These are phyloP conservation scores for Trichomonas vaginalis DNA, from an alignment of 208 protist species.

Conservation along the genomic window DNA sequence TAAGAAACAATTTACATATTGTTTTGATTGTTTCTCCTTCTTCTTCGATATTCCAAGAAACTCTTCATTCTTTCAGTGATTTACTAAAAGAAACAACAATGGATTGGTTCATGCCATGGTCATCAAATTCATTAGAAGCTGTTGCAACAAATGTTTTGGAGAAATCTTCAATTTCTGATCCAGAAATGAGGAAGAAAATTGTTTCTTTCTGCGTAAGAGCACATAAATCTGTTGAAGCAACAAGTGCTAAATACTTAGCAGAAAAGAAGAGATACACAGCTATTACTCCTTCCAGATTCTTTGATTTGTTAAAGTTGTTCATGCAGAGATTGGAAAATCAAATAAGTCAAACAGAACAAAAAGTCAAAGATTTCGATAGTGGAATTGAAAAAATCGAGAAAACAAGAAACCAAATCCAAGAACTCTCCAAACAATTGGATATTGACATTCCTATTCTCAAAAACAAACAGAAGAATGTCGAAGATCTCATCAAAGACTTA, in stretches of 20 bases:
- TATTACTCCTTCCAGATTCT: slow-evolving; percentile 91
- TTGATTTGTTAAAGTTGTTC: slow-evolving; percentile 92
- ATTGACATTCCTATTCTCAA: not conserved
- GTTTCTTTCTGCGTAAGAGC: slow-evolving; percentile 32
- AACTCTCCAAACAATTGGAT: not conserved
- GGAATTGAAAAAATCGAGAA: not conserved
- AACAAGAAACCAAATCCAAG: not conserved
- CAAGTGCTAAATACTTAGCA: slow-evolving; percentile 65
- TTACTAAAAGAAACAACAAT: slow-evolving; percentile 89
- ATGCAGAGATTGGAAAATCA: slow-evolving; percentile 72
- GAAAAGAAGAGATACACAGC: slow-evolving; percentile 82
- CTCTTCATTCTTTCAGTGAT: slow-evolving; percentile 82
- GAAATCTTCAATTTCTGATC: slow-evolving; percentile 50
- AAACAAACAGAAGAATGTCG: not conserved
- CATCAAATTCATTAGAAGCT: slow-evolving; percentile 77
- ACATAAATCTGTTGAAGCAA: slow-evolving; percentile 67
- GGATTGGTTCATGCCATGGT: slow-evolving; percentile 93
- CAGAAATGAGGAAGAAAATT: slow-evolving; percentile 18
- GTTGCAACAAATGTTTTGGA: slow-evolving; percentile 55
- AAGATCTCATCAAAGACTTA: not conserved
- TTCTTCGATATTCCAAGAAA: slow-evolving; percentile 70
- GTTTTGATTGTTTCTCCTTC: slow-evolving; percentile 87
- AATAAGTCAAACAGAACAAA: slow-evolving; percentile 44
- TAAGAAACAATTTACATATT: slow-evolving; percentile 75
- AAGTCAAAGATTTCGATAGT: not conserved